Evolutionary conservation across 2,329 filamentous ascomycete genomes (phyloP), one percentile per base, ranked within the genome.

Genomic region (Westerdykella ornata): DNA sequence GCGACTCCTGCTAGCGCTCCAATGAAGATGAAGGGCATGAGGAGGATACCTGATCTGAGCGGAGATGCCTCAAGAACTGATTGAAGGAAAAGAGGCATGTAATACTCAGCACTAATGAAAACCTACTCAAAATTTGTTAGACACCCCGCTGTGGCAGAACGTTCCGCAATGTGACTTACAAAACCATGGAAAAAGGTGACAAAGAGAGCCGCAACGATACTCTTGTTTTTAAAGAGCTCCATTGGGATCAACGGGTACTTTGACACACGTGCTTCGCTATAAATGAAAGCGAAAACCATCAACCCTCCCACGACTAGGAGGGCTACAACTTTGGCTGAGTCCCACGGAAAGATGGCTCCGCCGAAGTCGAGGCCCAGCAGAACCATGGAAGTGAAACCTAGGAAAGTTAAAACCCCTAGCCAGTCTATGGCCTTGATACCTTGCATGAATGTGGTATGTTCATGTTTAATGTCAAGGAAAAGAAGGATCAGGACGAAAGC

Each of bases 21-120:
- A 1, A 62, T 59, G 3, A 68, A 47, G 14, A 63, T 78, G 31
- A 81, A 75, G 0, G 84, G 81, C 0, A 87, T 68, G 2, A 84
- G 70, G 11, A 83, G 73, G 0, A 82, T 50, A 52, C 72, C 73
- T 0, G 79, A 84, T n/a, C 70, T 68, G 26, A 84, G 66, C 0
- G 82, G 79, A 0, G 73, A 72, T 1, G 77, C 77, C 38, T 73
- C 73, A 2, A 81, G 73, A 0, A 82, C 82, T 2, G 80, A 75
- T 58, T 89, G 85, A 40, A 86, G 81, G 63, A 82, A 88, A 0
- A 88, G 71, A 0, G 85, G 85, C 18, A 88, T 69, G 53, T 84
- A 88, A 63, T 85, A 88, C 37, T 80, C 76, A 1, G 72, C 72
- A 0, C 74, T 77, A 31, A 84, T 63, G 46, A 63, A 63, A 13